Base-by-base conservation (phyloP, 306 rosid genomes). In the Psophocarpus tetragonolobus region DNA sequence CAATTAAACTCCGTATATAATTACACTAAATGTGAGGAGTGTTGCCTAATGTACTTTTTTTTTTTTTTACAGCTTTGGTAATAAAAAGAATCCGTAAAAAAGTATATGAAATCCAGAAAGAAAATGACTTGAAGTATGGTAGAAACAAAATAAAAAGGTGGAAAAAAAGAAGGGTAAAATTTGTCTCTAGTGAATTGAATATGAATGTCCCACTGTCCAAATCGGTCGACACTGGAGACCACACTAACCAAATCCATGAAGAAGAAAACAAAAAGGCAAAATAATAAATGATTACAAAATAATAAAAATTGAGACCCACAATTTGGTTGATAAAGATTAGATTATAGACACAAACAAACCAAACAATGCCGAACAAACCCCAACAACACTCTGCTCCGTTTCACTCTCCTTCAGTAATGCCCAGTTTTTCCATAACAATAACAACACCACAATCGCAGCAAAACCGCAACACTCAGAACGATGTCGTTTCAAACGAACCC, bases 401-500 rank as follows among this genome's bases (percentile, higher is more conserved):
- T 23, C 62, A 56, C 32, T 4, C 6, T 6, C 15, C 2, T 23
- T 12, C n/a, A 8, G 33, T 15, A 56, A 56, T 56, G 33, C 62
- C 17, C 10, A 24, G 7, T 7, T 51, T 21, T 7, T 51, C 9
- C 61, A 8, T 51, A 51, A 51, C 58, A 51, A 9, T 13, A 54
- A 26, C 32, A 53, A 23, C 61, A 53, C 3, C 27, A 4, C 33
- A 8, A 5, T 6, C 8, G 5, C 9, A 30, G 3, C 33, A 41
- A 41, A 2, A 41, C 12, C 2, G 2, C 9, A 1, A 0, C 47
- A 41, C 15, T 41, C 17, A 0, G 11, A 65, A 38, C 75, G 75
- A 67, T 77, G 81, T 67, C 81, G 75, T 77, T 67, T 77, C 75
- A 26, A 1, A 23, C 58, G 3, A 60, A 65, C 80, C 73, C 65